These are phyloP conservation scores for Pichia heedii DNA, from an alignment of 805 yeast species.

Conservation along the genomic window DNA sequence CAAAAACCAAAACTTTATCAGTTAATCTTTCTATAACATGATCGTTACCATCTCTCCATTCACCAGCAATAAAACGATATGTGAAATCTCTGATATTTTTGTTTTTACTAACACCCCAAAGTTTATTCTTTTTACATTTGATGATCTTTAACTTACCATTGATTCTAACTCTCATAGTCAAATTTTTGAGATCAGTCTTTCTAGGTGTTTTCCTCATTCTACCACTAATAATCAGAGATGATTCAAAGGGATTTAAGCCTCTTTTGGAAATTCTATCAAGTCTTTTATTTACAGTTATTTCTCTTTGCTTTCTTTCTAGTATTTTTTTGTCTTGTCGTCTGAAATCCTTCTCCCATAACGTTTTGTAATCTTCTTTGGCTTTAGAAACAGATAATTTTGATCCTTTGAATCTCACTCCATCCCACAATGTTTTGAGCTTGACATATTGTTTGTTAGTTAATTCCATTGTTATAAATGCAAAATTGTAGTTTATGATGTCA, in stretches of 20 bases:
- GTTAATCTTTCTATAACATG: constrained; percentile 62
- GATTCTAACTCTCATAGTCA: constrained; percentile 56
- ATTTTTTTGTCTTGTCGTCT: constrained; percentile 31
- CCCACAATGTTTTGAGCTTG: constrained; percentile 46
- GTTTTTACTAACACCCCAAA: constrained; percentile 85
- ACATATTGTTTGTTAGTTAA: constrained; percentile 36
- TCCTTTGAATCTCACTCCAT: constrained; percentile 74
- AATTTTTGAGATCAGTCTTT: constrained; percentile 35
- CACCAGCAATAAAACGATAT: constrained; percentile 49
- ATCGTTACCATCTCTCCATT: constrained; percentile 74
- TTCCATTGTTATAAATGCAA: constrained; percentile 60
- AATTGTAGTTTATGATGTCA: constrained; percentile 43
- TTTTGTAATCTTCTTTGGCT: constrained; percentile 51
- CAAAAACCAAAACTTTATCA: constrained; percentile 22
- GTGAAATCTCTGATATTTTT: constrained; percentile 55
- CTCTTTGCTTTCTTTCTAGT: constrained; percentile 24
- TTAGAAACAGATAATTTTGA: constrained; percentile 47
- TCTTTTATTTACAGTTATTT: constrained; percentile 28
- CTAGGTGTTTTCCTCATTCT: constrained; percentile 52
- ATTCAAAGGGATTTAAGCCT: constrained; percentile 28
- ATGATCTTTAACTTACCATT: constrained; percentile 49
- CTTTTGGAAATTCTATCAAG: constrained; percentile 37
- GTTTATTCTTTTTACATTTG: constrained; percentile 60
- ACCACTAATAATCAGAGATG: constrained; percentile 34
- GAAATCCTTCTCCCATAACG: constrained; percentile 38